phyloP scores from a whole-genome alignment of 352 stramenopile genomes.

The Pythium brachiatum region DNA sequence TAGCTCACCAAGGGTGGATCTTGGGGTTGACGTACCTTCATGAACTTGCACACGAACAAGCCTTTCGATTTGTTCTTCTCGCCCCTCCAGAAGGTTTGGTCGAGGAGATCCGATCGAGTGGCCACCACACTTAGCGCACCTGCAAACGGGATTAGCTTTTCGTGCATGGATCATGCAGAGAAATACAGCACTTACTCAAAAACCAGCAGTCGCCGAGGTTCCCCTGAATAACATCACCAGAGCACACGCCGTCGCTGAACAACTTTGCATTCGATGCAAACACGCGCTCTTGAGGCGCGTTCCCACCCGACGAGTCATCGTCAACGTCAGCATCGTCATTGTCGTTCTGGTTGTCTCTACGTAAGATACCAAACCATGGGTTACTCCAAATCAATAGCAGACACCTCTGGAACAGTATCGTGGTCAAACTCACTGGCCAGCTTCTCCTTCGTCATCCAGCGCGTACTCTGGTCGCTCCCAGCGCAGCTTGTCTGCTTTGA shows the following conservation, averaged over 20 bases:
- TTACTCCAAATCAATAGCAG: not conserved
- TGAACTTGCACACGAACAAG: constrained; percentile 89
- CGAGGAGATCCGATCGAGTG: constrained; percentile 71
- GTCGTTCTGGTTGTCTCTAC: constrained; percentile 28
- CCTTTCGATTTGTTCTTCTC: constrained; percentile 75
- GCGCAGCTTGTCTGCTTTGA: constrained; percentile 74
- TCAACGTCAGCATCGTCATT: constrained; percentile 36
- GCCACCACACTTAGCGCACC: constrained; percentile 87
- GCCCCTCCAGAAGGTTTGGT: constrained; percentile 76
- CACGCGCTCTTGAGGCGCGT: constrained; percentile 28
- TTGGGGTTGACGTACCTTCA: constrained; percentile 58
- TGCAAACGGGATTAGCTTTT: constrained; percentile 20
- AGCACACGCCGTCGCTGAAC: constrained; percentile 74
- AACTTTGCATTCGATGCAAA: constrained; percentile 68
- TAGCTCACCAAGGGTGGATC: too few species aligned
- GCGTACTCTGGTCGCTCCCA: constrained; percentile 77
- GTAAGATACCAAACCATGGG: not conserved
- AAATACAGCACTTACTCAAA: constrained; percentile 48
- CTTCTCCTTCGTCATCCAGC: constrained; percentile 27
- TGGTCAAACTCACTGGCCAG: constrained; percentile 16
- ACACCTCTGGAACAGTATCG: not conserved
- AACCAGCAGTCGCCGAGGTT: constrained; percentile 93
- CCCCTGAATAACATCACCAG: constrained; percentile 87
- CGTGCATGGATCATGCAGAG: not conserved
- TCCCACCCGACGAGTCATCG: constrained; percentile 11